Base-by-base conservation (phyloP, 768 basidiomycete genomes). In the Mycena haematopus region DNA sequence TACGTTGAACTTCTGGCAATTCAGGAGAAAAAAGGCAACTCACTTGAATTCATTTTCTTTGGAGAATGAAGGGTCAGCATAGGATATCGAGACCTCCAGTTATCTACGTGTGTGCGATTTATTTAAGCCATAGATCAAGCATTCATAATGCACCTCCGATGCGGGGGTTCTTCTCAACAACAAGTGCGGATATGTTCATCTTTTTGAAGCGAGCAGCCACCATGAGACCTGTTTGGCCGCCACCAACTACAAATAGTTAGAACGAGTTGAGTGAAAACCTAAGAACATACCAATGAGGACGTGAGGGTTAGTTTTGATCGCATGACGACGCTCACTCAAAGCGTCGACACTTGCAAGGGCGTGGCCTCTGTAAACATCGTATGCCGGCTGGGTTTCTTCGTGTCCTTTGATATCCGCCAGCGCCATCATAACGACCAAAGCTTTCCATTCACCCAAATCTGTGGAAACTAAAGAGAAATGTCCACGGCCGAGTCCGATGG, bases 21-120 rank as follows among this genome's bases (percentile, higher is more conserved):
- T n/a, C 9, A n/a, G 22, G 27, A 22, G n/a, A 42, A 31, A 8
- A 49, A 49, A 51, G 45, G 53, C 17, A 51, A 58, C 76, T 68
- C 27, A 65, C 69, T 51, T 58, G 65, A 44, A 62, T 68, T 24
- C 29, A 52, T 56, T 13, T 44, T 49, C 21, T 56, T 68, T 79
- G 80, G 67, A 25, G 78, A 79, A 54, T 83, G 82, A 25, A 84
- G 68, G 13, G 69, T 70, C 27, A 84, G 67, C 0, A 76, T 75
- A 3, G 77, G 76, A 66, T 84, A 83, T 4, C 82, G 74, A 29
- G 75, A 70, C 19, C 80, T 53, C 82, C 81, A 82, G 42, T 42
- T 42, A 10, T 21, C 42, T 42, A 40, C 17, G 42, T 19, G 6
- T 6, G 10, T 31, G 29, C n/a, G 42, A 21, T 19, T 42, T 42